These are phyloP conservation scores for Anacardium occidentale DNA, from an alignment of 345 rosid species.

Conservation along the genomic window DNA sequence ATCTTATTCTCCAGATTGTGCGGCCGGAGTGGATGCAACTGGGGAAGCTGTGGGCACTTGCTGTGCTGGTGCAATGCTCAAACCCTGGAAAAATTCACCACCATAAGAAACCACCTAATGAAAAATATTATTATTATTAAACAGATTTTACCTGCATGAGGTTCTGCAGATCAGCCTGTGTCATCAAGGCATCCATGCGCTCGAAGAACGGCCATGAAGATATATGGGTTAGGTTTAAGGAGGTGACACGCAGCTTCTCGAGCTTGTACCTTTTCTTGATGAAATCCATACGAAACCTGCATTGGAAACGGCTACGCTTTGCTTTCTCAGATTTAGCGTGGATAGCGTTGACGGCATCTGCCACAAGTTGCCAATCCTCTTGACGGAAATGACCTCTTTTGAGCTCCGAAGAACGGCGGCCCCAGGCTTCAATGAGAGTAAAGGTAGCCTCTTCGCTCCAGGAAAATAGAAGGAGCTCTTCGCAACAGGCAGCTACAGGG, in stretches of 20 bases:
- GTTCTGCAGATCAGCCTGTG: too few species aligned
- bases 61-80: too few species aligned
- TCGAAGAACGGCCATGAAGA: conserved; percentile 89
- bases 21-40: too few species aligned
- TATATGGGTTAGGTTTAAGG: conserved; percentile 45
- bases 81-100: too few species aligned
- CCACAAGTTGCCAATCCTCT: conserved; percentile 99
- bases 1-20: too few species aligned
- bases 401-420: conserved; percentile 77
- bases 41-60: too few species aligned
- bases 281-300: conserved; percentile 96
- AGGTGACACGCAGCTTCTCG: conserved; percentile 74
- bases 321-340: conserved; percentile 86
- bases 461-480: conserved; percentile 31
- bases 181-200: conserved; percentile 64
- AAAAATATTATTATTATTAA: too few species aligned
- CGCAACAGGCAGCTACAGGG: conserved; percentile 97
- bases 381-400: conserved; percentile 93
- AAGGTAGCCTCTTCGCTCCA: conserved; percentile 49
- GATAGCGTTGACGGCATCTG: conserved; percentile 83
- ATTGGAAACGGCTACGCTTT: conserved; percentile 91
- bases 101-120: too few species aligned
- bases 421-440: conserved; percentile 95
- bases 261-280: conserved; percentile 91
- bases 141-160: too few species aligned